Evolutionary conservation across 371 early-diverging fungal species (phyloP).

Genomic region (Rhizopus delemar): DNA sequence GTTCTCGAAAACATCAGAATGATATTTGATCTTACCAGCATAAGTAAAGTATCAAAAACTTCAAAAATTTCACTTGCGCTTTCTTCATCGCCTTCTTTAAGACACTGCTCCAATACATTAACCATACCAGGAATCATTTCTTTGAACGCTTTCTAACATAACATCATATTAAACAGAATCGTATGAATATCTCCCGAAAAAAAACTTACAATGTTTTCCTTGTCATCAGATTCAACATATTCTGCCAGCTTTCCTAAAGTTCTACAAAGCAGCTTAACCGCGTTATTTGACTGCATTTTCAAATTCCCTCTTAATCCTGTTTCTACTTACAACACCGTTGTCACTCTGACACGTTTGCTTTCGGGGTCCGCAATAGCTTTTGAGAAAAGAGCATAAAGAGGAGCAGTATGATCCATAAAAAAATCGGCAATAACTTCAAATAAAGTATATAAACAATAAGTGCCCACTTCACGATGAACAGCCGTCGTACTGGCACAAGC

Average conservation of each 20-base stretch:
- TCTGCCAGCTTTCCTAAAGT: conserved; percentile 87
- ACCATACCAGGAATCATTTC: conserved; percentile 83
- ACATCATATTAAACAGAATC: not conserved
- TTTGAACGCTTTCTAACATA: conserved; percentile 59
- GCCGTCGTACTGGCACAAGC: conserved; percentile 70
- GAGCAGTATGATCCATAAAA: conserved; percentile 63
- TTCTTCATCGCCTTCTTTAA: conserved; percentile 72
- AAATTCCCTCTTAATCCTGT: not conserved
- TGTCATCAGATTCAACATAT: conserved; percentile 72
- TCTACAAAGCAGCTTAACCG: conserved; percentile 18
- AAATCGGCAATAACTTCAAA: conserved; percentile 82
- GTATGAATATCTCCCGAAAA: not conserved
- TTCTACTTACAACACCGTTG: conserved; percentile 61
- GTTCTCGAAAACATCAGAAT: no score
- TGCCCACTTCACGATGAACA: conserved; percentile 85
- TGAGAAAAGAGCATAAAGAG: conserved; percentile 72
- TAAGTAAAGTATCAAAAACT: conserved; percentile 77
- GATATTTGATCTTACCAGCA: conserved; percentile 45
- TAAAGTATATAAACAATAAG: conserved; percentile 78
- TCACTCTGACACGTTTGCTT: conserved; percentile 74
- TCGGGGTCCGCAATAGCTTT: conserved; percentile 83
- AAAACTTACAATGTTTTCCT: conserved; percentile 62
- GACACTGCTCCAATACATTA: conserved; percentile 72
- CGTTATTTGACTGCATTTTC: not conserved
- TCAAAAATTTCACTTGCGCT: conserved; percentile 78